These are phyloP conservation scores for Vaccinium macrocarpon DNA, from an alignment of 148 eudicot genomes.

Conservation along the genomic window DNA sequence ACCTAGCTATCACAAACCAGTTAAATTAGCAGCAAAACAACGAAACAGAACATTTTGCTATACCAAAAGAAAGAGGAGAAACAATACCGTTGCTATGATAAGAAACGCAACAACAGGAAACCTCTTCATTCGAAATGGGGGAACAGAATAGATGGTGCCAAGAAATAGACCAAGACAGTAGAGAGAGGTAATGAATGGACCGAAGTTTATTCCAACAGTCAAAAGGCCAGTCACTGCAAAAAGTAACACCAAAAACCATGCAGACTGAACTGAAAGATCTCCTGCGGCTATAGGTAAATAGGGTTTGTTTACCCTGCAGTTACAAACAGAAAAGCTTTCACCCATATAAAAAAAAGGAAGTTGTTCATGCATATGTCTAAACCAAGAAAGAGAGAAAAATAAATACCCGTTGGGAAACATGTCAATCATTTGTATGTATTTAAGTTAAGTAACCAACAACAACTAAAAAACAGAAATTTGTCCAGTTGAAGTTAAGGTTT, in stretches of 20 bases:
- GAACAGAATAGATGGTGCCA: conserved; percentile 98
- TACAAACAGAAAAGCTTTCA: conserved; percentile 2
- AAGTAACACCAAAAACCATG: conserved; percentile 78
- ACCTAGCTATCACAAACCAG: background rate
- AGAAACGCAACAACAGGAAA: conserved; percentile 92
- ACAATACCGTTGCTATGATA: conserved; percentile 82
- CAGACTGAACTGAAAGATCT: conserved; percentile 91
- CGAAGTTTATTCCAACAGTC: conserved; percentile 74
- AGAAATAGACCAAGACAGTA: conserved; percentile 88
- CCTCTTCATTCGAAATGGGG: conserved; percentile 94
- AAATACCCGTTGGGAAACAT: too few species aligned
- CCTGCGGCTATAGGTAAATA: conserved; percentile 98
- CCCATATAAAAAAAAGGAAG: background rate
- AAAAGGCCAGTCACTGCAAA: conserved; percentile 78
- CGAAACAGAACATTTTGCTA: background rate
- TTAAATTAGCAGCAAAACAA: background rate
- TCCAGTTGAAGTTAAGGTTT: background rate
- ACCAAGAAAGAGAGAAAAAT: too few species aligned
- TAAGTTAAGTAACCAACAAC: background rate
- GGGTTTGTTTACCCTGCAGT: conserved; percentile 92
- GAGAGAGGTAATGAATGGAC: conserved; percentile 82
- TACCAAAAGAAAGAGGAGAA: background rate
- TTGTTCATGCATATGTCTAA: background rate
- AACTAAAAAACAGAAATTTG: background rate
- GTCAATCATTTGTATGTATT: background rate